Percentiles rank a stretch among this genome's conserved stretches.
phyloP scores from a whole-genome alignment of 2,329 filamentous ascomycete genomes.

The Polytolypa hystricis region DNA sequence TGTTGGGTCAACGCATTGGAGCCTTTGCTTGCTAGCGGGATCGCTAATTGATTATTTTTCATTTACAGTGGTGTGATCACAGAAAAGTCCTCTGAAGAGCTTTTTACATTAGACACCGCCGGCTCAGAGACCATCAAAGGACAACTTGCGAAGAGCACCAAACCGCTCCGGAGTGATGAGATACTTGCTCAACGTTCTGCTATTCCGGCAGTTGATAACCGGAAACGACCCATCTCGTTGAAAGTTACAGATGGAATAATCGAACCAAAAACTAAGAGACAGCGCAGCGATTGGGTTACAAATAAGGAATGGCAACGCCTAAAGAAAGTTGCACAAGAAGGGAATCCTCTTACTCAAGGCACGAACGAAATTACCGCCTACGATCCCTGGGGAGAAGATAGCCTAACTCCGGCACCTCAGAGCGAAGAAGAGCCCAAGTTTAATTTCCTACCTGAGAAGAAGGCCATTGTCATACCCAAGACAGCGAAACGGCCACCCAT shows the following conservation, averaged over 20 bases:
- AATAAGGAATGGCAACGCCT: constrained; percentile 73
- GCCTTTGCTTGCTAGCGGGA: neutral
- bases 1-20: constrained; percentile 10
- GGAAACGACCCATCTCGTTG: constrained; percentile 58
- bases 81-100: constrained; percentile 69
- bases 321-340: constrained; percentile 65
- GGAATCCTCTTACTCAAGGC: constrained; percentile 36
- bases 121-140: constrained; percentile 59
- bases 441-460: constrained; percentile 56
- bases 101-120: constrained; percentile 71
- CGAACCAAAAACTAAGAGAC: constrained; percentile 56
- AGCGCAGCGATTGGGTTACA: constrained; percentile 67
- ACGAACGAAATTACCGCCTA: constrained; percentile 45
- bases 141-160: constrained; percentile 55
- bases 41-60: constrained; percentile 10
- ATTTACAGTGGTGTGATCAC: constrained; percentile 62
- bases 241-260: constrained; percentile 64
- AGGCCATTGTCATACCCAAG: constrained; percentile 58
- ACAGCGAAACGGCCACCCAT: constrained; percentile 68
- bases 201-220: constrained; percentile 63
- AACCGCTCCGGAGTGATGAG: constrained; percentile 78
- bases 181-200: constrained; percentile 78
- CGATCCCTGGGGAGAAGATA: constrained; percentile 65
- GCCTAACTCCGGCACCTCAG: constrained; percentile 19
- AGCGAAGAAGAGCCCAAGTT: constrained; percentile 42